phyloP scores from a whole-genome alignment of 1,139 yeast genomes.

The Taphrina flavorubra region DNA sequence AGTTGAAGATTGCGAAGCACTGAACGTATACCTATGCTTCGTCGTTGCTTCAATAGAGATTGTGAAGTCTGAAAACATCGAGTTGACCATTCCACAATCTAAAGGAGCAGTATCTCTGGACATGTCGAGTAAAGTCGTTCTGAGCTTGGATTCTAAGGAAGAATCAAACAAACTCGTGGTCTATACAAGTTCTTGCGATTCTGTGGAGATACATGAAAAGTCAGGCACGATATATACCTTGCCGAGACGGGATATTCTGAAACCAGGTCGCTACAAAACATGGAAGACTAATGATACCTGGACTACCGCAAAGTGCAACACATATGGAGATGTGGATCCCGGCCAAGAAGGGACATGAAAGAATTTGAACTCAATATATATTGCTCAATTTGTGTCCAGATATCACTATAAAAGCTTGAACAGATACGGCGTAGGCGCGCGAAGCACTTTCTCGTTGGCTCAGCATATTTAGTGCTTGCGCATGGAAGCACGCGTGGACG shows the following conservation, averaged over 20 bases:
- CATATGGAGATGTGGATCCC: constrained; percentile 19
- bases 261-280: constrained; percentile 21
- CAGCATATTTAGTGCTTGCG: too few relatives aligned
- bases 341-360: too few relatives aligned
- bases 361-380: too few relatives aligned
- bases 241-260: constrained; percentile 9
- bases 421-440: too few relatives aligned
- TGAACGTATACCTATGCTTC: constrained; percentile 4
- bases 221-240: neutral
- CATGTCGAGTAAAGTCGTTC: constrained; percentile 14
- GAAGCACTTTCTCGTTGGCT: too few relatives aligned
- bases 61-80: constrained; percentile 17
- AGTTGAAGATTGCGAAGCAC: constrained; percentile 17
- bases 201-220: neutral
- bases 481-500: too few relatives aligned
- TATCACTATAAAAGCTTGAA: too few relatives aligned
- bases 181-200: constrained; percentile 24
- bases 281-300: constrained; percentile 4
- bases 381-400: too few relatives aligned
- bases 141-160: neutral
- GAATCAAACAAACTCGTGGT: neutral
- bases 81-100: constrained; percentile 2
- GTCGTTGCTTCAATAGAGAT: constrained; percentile 25
- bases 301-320: constrained; percentile 8
- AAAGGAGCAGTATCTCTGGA: constrained; percentile 14